Evolutionary conservation across 768 basidiomycete genomes (phyloP).

Genomic region (Rhizopogon roseolus): DNA sequence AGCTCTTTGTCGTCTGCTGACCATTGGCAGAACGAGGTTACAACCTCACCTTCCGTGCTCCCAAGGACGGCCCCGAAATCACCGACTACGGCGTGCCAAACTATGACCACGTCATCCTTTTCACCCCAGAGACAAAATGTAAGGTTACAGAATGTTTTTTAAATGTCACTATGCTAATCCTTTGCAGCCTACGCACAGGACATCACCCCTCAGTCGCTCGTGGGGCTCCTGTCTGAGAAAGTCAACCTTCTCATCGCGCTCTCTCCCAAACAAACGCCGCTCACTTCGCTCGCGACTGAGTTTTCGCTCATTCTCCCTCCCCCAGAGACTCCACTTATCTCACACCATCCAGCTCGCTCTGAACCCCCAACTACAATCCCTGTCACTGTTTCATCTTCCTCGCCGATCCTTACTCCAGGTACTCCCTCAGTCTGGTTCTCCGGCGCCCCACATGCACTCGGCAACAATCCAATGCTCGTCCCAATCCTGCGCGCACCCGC

Average conservation of each 20-base stretch:
- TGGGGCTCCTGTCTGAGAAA: conserved; percentile 59
- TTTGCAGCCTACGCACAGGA: conserved; percentile 62
- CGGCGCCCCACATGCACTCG: conserved; percentile 60
- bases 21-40: conserved; percentile 66
- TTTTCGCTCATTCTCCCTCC: conserved; percentile 89
- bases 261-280: conserved; percentile 67
- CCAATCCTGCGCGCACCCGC: conserved; percentile 77
- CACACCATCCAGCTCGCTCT: conserved; percentile 78
- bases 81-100: conserved; percentile 66
- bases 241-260: conserved; percentile 85
- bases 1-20: not conserved
- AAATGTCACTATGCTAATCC: not conserved
- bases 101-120: conserved; percentile 84
- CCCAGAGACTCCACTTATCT: conserved; percentile 76
- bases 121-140: conserved; percentile 87
- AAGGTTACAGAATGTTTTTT: conserved; percentile 3
- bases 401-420: conserved; percentile 42
- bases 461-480: conserved; percentile 72
- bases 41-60: conserved; percentile 79
- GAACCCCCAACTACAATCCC: conserved; percentile 63
- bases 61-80: conserved; percentile 70
- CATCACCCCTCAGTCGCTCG: conserved; percentile 76
- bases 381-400: conserved; percentile 43
- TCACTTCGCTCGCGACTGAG: conserved; percentile 80
- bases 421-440: conserved; percentile 71